A percentile compares a stretch with the other conserved stretches of the same genome.
These are phyloP conservation scores for Phytopythium montanum DNA, from an alignment of 352 stramenopile species.

Conservation along the genomic window DNA sequence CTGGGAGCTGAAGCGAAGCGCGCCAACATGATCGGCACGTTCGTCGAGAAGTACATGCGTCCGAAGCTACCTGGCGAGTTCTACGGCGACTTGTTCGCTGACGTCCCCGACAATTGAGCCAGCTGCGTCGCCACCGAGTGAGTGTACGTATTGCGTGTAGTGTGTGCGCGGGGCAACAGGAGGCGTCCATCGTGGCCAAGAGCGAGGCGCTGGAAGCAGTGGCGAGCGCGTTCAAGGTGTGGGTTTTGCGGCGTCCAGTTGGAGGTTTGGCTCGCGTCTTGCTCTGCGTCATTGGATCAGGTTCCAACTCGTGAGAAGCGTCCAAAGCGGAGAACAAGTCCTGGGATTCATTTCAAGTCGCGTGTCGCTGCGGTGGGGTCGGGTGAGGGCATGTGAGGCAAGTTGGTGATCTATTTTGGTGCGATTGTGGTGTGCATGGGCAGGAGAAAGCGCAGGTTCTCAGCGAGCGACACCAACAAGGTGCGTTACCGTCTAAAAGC, in stretches of 20 bases:
- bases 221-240: neutral
- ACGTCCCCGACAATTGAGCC: conserved; percentile 32
- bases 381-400: neutral
- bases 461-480: neutral
- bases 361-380: neutral
- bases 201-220: neutral
- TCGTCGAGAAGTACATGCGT: conserved; percentile 79
- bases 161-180: neutral
- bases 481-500: neutral
- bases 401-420: conserved; percentile 1
- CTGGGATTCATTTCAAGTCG: neutral
- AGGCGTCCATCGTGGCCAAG: neutral
- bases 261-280: neutral
- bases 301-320: neutral
- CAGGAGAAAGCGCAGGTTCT: neutral
- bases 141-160: neutral
- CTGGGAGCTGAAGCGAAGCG: conserved; percentile 70
- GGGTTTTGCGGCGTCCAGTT: neutral
- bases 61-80: conserved; percentile 84
- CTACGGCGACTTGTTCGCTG: conserved; percentile 76
- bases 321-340: neutral
- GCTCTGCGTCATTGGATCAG: neutral
- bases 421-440: neutral
- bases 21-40: conserved; percentile 60
- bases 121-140: neutral